Evolutionary conservation across 2,329 filamentous ascomycete genomes (phyloP).

Genomic region (Trichoderma oligosporum): DNA sequence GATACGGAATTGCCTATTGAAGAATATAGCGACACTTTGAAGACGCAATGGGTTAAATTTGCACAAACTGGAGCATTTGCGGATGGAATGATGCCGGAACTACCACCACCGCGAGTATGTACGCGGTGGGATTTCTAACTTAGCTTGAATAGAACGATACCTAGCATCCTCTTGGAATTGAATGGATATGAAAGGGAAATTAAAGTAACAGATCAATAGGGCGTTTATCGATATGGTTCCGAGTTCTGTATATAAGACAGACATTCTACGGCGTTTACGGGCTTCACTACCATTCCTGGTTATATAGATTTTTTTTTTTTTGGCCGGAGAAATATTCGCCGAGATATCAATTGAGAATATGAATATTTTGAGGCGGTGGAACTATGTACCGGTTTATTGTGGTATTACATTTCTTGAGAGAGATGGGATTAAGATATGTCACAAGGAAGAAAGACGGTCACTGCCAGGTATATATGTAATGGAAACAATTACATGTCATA

Average conservation of each 20-base stretch:
- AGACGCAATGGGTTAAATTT: slow-evolving; percentile 62
- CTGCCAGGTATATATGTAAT: not conserved
- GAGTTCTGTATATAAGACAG: slow-evolving; percentile 12
- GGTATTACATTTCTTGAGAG: not conserved
- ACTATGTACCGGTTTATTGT: not conserved
- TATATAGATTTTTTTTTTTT: not conserved
- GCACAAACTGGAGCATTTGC: slow-evolving; percentile 63
- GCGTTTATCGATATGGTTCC: slow-evolving; percentile 11
- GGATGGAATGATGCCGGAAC: slow-evolving; percentile 67
- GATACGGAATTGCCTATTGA: slow-evolving; percentile 59
- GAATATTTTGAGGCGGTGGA: not conserved
- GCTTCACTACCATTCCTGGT: not conserved
- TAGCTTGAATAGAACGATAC: not conserved
- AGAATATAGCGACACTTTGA: slow-evolving; percentile 56
- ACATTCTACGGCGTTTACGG: slow-evolving; percentile 24
- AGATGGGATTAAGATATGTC: not conserved
- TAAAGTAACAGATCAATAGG: slow-evolving; percentile 5
- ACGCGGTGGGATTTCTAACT: slow-evolving; percentile 66
- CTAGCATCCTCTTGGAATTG: not conserved
- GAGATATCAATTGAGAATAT: not conserved
- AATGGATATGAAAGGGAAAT: slow-evolving; percentile 6
- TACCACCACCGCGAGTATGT: slow-evolving; percentile 76
- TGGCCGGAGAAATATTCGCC: not conserved
- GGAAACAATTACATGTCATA: slow-evolving; percentile 7
- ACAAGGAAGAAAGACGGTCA: not conserved